phyloP scores from a whole-genome alignment of 129 eudicot genomes.

The Chrysanthemum lavandulifolium region DNA sequence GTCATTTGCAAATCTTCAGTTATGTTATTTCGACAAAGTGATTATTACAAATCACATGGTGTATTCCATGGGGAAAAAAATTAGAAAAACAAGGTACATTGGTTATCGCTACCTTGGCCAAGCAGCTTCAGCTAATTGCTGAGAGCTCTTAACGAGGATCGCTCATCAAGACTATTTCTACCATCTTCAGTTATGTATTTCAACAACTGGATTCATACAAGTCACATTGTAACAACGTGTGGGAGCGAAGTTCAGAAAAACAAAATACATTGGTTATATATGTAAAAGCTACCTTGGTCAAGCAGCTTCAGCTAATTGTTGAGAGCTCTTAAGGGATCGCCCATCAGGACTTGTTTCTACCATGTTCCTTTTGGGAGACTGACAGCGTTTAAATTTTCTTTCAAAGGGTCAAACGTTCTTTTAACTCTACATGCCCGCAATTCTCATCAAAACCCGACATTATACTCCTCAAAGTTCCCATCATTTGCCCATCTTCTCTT shows the following conservation, averaged over 20 bases:
- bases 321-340: conserved; percentile 69
- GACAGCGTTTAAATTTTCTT: conserved; percentile 47
- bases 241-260: background rate
- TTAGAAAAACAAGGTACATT: conserved; percentile 16
- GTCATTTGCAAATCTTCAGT: conserved; percentile 15
- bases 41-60: conserved; percentile 18
- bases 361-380: conserved; percentile 43
- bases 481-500: conserved; percentile 50
- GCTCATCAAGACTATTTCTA: conserved; percentile 40
- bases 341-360: conserved; percentile 42
- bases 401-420: conserved; percentile 40
- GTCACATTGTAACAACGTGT: too few relatives aligned
- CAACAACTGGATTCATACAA: too few relatives aligned
- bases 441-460: conserved; percentile 36
- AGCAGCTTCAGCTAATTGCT: conserved; percentile 38
- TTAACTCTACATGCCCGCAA: conserved; percentile 6
- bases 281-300: conserved; percentile 2
- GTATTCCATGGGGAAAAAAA: conserved; percentile 10
- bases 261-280: conserved; percentile 19
- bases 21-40: conserved; percentile 34
- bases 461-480: conserved; percentile 49
- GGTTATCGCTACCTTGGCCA: conserved; percentile 1
- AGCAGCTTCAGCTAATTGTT: conserved; percentile 38
- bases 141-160: conserved; percentile 72
- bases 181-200: conserved; percentile 24